phyloP scores from a whole-genome alignment of 306 rosid genomes.

The Cucumis melo region DNA sequence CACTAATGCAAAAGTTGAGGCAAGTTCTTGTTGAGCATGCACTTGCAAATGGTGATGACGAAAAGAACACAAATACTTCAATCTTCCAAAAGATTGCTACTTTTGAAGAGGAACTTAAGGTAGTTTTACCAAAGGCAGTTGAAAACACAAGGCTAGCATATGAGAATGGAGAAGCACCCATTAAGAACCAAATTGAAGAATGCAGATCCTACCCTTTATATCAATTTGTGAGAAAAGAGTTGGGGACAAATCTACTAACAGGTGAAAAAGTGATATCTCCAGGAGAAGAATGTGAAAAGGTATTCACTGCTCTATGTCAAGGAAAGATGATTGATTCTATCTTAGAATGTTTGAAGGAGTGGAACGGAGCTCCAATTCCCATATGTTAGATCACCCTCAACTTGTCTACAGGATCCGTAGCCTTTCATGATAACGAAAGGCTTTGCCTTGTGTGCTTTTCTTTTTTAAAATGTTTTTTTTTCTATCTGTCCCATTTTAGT shows the following conservation, averaged over 20 bases:
- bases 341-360: slow-evolving; percentile 51
- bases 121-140: slow-evolving; percentile 58
- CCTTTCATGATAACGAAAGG: background rate
- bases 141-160: slow-evolving; percentile 38
- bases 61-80: slow-evolving; percentile 49
- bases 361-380: slow-evolving; percentile 87
- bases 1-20: slow-evolving; percentile 70
- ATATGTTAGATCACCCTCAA: slow-evolving; percentile 9
- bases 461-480: no score
- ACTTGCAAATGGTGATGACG: slow-evolving; percentile 33
- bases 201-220: slow-evolving; percentile 82
- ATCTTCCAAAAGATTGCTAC: slow-evolving; percentile 66
- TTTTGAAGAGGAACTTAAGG: slow-evolving; percentile 60
- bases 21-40: slow-evolving; percentile 71
- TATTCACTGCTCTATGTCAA: slow-evolving; percentile 56
- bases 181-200: slow-evolving; percentile 47
- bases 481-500: no score
- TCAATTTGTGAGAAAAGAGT: slow-evolving; percentile 58
- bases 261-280: slow-evolving; percentile 61
- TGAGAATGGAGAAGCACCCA: slow-evolving; percentile 27
- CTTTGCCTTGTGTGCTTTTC: background rate
- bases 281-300: slow-evolving; percentile 62
- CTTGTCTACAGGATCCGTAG: background rate
- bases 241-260: slow-evolving; percentile 35
- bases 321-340: slow-evolving; percentile 69